Base-by-base conservation (phyloP, 176 grass and related monocot genomes). In the Rhynchospora tenuis region DNA sequence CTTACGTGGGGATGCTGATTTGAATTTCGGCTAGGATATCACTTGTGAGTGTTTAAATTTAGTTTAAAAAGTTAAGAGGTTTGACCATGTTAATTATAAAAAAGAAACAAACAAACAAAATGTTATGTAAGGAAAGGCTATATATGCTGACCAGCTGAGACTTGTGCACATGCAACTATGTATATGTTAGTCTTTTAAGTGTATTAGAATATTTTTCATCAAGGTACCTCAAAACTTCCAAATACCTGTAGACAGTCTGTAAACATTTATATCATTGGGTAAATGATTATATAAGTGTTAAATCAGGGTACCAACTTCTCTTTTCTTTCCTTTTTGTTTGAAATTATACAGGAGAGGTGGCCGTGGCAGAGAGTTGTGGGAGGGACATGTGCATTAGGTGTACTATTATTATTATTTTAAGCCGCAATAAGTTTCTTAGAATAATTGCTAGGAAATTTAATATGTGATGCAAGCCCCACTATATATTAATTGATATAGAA, bases 371-470 rank as follows among this genome's bases (percentile, higher is more conserved):
- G 50, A 77, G 48, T 77, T 54, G 26, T 56, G 73, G 73, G 6
- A 17, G 73, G 73, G 56, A 55, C 73, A 77, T 77, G 73, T 77
- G 73, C 50, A 31, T 56, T 77, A 19, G 73, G 73, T 31, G 73
- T 29, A 29, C 24, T 76, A 33, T 77, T 23, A 31, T 31, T 77
- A 54, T 56, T 77, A 31, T 77, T 56, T 77, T 77, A 15, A 77
- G 14, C 47, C 26, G 15, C 48, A 28, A 50, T 14, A 31, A 29
- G 20, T 27, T 56, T 23, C 6, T 33, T 77, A 77, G 73, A 77
- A 77, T 77, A 77, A 77, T 77, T 77, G 24, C 12, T 77, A 77
- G 73, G 73, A 56, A 77, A 77, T 77, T 77, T 56, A 77, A 77
- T 54, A 17, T 14, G 23, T 43, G 38, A 77, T 56, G 48, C 73